Conservation (phyloP, 495 filamentous ascomycete genomes). For the Penicillium turbatum region DNA sequence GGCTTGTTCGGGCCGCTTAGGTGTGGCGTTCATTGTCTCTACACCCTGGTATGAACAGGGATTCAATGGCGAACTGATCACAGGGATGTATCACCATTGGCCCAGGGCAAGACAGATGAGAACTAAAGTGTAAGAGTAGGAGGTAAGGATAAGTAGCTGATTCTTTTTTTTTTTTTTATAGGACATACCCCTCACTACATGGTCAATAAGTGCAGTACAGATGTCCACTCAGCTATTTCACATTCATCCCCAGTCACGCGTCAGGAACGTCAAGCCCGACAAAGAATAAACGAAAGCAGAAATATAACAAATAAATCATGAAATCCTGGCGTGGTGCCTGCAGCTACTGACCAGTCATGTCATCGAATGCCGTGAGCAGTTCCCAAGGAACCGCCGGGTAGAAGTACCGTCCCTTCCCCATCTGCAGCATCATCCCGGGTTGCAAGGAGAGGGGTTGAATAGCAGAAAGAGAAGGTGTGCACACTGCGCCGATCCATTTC, state of each 20-base stretch:
- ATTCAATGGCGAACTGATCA: neutral
- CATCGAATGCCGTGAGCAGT: slow-evolving; percentile 10
- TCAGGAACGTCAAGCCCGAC: slow-evolving; percentile 2
- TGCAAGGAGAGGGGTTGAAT: slow-evolving; percentile 12
- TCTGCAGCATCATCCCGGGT: slow-evolving; percentile 15
- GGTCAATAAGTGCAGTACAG: neutral
- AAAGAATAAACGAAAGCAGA: neutral
- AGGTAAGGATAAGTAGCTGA: neutral
- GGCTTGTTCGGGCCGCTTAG: neutral
- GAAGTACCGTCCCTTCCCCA: neutral
- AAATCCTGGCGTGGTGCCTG: slow-evolving; percentile 15
- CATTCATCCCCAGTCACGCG: neutral
- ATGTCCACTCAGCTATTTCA: slow-evolving; percentile 1
- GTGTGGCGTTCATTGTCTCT: neutral
- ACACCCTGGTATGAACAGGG: neutral
- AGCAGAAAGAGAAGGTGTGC: neutral
- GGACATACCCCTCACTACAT: neutral
- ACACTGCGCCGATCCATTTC: slow-evolving; percentile 7
- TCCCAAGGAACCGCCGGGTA: neutral
- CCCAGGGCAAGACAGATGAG: neutral
- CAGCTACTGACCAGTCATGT: slow-evolving; percentile 20
- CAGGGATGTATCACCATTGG: neutral
- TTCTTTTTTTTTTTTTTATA: too few relatives aligned
- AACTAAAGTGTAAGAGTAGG: neutral
- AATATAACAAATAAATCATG: slow-evolving; percentile 4